phyloP scores from a whole-genome alignment of 106 monocot genomes.

The Dioscorea zingiberensis region DNA sequence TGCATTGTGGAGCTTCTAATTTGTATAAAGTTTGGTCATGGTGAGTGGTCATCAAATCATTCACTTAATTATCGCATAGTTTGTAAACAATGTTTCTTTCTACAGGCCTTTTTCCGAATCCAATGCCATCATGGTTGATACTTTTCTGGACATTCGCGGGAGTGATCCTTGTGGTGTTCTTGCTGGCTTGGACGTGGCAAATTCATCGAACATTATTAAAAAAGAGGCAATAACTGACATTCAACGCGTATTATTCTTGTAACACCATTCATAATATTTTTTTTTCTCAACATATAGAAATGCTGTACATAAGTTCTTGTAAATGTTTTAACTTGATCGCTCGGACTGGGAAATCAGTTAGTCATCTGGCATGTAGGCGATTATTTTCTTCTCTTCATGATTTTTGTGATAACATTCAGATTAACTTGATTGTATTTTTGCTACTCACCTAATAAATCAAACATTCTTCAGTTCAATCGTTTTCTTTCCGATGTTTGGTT shows the following conservation, averaged over 20 bases:
- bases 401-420: too few species aligned
- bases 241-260: not conserved
- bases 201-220: slow-evolving; percentile 41
- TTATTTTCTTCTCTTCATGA: too few species aligned
- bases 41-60: slow-evolving; percentile 27
- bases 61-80: not conserved
- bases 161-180: slow-evolving; percentile 30
- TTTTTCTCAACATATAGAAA: not conserved
- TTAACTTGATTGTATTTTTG: too few species aligned
- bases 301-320: not conserved
- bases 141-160: slow-evolving; percentile 59
- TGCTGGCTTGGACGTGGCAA: slow-evolving; percentile 68
- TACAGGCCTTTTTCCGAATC: slow-evolving; percentile 70
- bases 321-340: too few species aligned
- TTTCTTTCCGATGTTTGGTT: too few species aligned
- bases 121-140: slow-evolving; percentile 75
- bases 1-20: slow-evolving; percentile 98
- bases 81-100: not conserved
- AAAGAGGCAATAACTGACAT: slow-evolving; percentile 42
- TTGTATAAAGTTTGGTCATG: slow-evolving; percentile 87
- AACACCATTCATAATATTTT: not conserved
- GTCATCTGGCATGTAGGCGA: too few species aligned
- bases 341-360: too few species aligned
- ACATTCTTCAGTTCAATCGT: too few species aligned
- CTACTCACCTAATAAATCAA: too few species aligned